Evolutionary conservation across 1,284 basidiomycete genomes (phyloP), one percentile per base, ranked within the genome.

Genomic region (Malassezia restricta): DNA sequence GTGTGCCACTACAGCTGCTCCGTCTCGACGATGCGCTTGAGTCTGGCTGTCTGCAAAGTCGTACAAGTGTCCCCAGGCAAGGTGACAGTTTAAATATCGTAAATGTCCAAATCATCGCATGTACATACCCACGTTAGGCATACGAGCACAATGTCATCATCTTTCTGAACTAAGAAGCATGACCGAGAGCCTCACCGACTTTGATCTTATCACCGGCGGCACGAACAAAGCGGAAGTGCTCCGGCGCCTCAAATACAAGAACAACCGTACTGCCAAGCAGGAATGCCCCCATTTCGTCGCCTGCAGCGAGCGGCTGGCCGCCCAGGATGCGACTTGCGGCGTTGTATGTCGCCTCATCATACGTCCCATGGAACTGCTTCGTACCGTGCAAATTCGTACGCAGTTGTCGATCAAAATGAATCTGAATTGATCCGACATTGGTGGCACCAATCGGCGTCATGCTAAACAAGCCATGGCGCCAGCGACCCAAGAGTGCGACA

Each of bases 371-470:
- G 20, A 68, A 56, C 39, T 58, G 51, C 24, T 62, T 56, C 52
- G 64, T 56, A 47, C 56, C 63, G 17, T 54, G 54, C 14, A 65
- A 56, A 50, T 74, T 74, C 48, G 72, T 74, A 39, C 68, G 62
- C 62, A 79, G 57, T 46, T 84, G 86, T 67, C 84, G 79, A 76
- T 99, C 94, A 75, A 99, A 99, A 75, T 95, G 92, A 74, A 99
- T 81, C 59, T 84, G 84, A 76, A 99, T 98, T 59, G 85, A 88
- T 8, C 92, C 92, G 51, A 98, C 94, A 73, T 98, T 98, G 17
- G 92, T 96, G 2, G 94, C 92, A 11, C 92, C 94, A 28, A 98
- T 91, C 9, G 92, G 92, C 0, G 92, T 83, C 90, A 96, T 96
- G 38, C 85, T 79, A 74, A 95, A 98, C 79, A 96, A 96, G 5